These are phyloP conservation scores for Amorphotheca resinae DNA, from an alignment of 495 filamentous ascomycete genomes.

Conservation along the genomic window DNA sequence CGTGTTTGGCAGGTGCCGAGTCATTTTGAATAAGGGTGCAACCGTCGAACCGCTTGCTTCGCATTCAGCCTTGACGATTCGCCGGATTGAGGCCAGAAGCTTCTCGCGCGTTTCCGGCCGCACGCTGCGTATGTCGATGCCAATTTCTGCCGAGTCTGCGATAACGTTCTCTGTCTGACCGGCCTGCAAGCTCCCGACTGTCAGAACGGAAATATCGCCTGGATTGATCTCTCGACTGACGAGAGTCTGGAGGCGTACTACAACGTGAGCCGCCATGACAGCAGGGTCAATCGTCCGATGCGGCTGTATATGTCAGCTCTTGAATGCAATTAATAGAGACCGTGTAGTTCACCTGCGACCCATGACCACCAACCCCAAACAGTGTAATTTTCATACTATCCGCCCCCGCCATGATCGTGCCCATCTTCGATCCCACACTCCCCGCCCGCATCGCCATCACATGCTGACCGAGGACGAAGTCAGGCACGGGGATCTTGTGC, in stretches of 20 bases:
- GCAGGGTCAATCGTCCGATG: slow-evolving; percentile 43
- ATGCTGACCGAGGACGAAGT: slow-evolving; percentile 45
- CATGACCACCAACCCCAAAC: slow-evolving; percentile 41
- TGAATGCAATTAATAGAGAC: slow-evolving; percentile 33
- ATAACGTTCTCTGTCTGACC: slow-evolving; percentile 45
- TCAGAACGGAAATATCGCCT: slow-evolving; percentile 40
- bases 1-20: slow-evolving; percentile 31
- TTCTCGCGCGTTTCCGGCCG: slow-evolving; percentile 26
- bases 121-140: slow-evolving; percentile 34
- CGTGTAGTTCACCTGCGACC: too few relatives aligned
- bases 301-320: too few relatives aligned
- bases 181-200: slow-evolving; percentile 37
- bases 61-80: slow-evolving; percentile 43
- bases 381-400: slow-evolving; percentile 33
- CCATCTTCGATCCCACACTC: slow-evolving; percentile 27
- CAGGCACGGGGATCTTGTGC: slow-evolving; percentile 35
- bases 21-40: slow-evolving; percentile 28
- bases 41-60: slow-evolving; percentile 27
- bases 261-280: slow-evolving; percentile 34
- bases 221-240: slow-evolving; percentile 40
- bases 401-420: slow-evolving; percentile 27
- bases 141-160: slow-evolving; percentile 30
- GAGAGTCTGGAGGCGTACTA: slow-evolving; percentile 43
- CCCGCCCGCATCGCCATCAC: slow-evolving; percentile 28
- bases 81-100: slow-evolving; percentile 30